Percentiles rank a stretch among this genome's conserved stretches.
These are phyloP conservation scores for Aureobasidium namibiae DNA, from an alignment of 2,329 filamentous ascomycete species.

Conservation along the genomic window DNA sequence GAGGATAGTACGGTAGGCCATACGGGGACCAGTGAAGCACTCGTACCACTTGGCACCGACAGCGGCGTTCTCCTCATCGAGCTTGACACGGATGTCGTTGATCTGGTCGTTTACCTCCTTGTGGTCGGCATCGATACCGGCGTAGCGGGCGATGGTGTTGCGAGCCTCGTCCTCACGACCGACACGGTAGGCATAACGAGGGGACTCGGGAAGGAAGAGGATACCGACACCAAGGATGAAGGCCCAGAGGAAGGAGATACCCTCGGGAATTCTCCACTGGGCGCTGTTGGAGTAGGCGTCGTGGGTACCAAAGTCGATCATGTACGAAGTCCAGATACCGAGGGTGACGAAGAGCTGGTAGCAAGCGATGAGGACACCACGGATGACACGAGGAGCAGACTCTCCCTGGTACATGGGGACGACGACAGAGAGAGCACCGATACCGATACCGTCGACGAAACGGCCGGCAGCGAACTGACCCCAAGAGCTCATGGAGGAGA, in stretches of 20 bases:
- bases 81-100: conserved; percentile 24
- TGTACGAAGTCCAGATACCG: conserved; percentile 30
- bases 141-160: conserved; percentile 22
- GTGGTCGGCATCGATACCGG: conserved; percentile 20
- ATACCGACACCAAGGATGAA: conserved; percentile 26
- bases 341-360: conserved; percentile 40
- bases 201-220: conserved; percentile 26
- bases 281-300: conserved; percentile 16
- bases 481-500: conserved; percentile 33
- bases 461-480: conserved; percentile 42
- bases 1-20: conserved; percentile 25
- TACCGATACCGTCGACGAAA: conserved; percentile 35
- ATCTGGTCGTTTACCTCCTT: conserved; percentile 22
- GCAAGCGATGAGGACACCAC: conserved; percentile 52
- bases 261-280: conserved; percentile 26
- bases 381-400: conserved; percentile 53
- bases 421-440: conserved; percentile 43
- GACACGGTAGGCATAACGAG: conserved; percentile 24
- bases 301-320: conserved; percentile 25
- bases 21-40: conserved; percentile 22
- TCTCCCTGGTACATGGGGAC: conserved; percentile 63
- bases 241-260: conserved; percentile 25
- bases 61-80: conserved; percentile 23
- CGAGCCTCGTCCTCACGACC: conserved; percentile 25
- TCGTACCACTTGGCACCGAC: conserved; percentile 21